Evolutionary conservation across 768 basidiomycete species (phyloP), one percentile per base, ranked within the genome.

Genomic region (Hericium alpestre): DNA sequence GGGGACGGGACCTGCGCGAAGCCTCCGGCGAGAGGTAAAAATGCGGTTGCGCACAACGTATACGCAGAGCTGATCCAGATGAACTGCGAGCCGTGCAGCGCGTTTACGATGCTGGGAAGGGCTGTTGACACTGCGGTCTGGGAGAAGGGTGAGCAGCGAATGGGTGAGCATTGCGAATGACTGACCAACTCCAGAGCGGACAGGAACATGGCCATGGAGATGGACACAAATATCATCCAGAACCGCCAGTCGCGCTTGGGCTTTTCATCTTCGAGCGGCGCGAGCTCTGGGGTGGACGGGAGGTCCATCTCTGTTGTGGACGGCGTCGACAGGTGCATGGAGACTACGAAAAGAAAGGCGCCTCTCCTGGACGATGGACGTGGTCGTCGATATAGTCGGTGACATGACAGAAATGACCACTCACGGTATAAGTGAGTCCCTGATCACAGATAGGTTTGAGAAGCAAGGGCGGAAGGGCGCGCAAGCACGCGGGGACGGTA

Each of bases 101-200:
- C 65, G 13, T 47, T 49, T 13, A 66, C 65, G 27, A 73, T 72
- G 23, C 59, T 61, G 12, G 66, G 67, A 1, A 68, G 60, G 0
- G 70, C 71, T 0, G 70, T 72, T 2, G 56, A 56, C 10, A 62
- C 58, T 3, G 39, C 47, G 2, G 56, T 61, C 61, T 62, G 13
- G 5, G 22, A 49, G 8, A 6, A 16, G 8, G 13, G 48, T 20
- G 27, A 18, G 18, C 46, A 13, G 37, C 38, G 13, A 37, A 23
- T 2, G 4, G 3, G 12, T 11, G 6, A 47, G 9, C 25, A 38
- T 18, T 22, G 43, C 23, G 13, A 2, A 23, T 23, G 6, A 54
- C 60, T 53, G 46, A 61, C 60, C 7, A 56, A 43, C 32, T 61
- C 60, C 5, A 61, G 20, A 9, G 60, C 58, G 3, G 51, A 46